Evolutionary conservation across 768 basidiomycete genomes (phyloP).

Genomic region (Hygrocybe punicea): DNA sequence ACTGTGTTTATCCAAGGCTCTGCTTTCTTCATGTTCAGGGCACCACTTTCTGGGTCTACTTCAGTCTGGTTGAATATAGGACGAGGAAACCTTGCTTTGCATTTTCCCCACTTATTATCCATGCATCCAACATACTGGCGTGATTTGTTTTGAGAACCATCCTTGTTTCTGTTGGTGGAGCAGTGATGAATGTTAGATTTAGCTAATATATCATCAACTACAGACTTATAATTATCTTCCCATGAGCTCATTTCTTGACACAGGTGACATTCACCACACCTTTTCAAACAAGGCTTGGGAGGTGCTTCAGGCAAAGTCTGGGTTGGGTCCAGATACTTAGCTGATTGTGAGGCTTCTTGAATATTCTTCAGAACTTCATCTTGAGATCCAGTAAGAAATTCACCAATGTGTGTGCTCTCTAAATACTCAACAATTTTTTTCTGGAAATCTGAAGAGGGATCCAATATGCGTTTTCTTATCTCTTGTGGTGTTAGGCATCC

Average conservation of each 20-base stretch:
- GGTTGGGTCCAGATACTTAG: constrained; percentile 19
- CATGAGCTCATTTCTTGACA: constrained; percentile 14
- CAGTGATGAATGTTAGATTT: constrained; percentile 32
- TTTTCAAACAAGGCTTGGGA: constrained; percentile 16
- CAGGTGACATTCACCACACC: constrained; percentile 11
- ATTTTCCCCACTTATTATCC: constrained; percentile 27
- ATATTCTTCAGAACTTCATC: constrained; percentile 19
- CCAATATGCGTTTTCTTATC: constrained; percentile 27
- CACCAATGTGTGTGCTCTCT: constrained; percentile 23
- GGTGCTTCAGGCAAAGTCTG: constrained; percentile 19
- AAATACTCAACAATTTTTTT: constrained; percentile 21
- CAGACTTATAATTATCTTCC: constrained; percentile 16
- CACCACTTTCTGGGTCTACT: constrained; percentile 29
- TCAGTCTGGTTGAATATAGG: constrained; percentile 13
- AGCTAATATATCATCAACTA: constrained; percentile 25
- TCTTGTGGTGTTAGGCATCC: constrained; percentile 30
- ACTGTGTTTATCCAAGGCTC: constrained; percentile 35
- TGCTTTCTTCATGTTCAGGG: constrained; percentile 27
- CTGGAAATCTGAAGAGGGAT: constrained; percentile 17
- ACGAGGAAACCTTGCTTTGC: constrained; percentile 36
- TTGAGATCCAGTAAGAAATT: constrained; percentile 29
- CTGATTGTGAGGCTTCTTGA: not conserved
- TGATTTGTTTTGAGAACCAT: constrained; percentile 13
- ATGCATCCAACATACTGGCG: constrained; percentile 16
- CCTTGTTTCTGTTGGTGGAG: constrained; percentile 11